Percentiles rank a stretch among this genome's conserved stretches.
Evolutionary conservation across 2,329 filamentous ascomycete genomes (phyloP).

Genomic region (Furcasterigmium furcatum): DNA sequence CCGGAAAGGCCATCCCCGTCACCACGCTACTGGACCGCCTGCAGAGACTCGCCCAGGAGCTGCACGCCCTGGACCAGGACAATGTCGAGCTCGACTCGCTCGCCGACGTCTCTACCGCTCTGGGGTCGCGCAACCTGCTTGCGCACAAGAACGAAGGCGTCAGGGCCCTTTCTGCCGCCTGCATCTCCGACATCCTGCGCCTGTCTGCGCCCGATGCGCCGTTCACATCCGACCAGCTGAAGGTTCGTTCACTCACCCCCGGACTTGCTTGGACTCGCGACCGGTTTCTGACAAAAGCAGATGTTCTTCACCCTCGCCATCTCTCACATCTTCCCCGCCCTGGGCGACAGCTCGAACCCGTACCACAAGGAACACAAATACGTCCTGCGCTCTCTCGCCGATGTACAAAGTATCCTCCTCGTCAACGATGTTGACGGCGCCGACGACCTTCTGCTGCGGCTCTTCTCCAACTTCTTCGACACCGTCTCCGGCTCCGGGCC

Average conservation of each 20-base stretch:
- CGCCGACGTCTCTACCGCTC: conserved; percentile 76
- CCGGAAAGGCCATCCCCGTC: conserved; percentile 83
- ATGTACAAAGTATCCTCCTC: conserved; percentile 92
- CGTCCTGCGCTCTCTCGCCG: conserved; percentile 81
- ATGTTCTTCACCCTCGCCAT: conserved; percentile 93
- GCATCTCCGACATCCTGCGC: conserved; percentile 87
- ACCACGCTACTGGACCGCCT: conserved; percentile 79
- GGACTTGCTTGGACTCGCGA: no score
- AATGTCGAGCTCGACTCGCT: conserved; percentile 81
- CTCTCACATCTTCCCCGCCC: conserved; percentile 75
- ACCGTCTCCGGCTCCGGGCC: conserved; percentile 74
- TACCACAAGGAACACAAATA: conserved; percentile 95
- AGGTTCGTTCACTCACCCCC: no score
- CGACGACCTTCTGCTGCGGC: conserved; percentile 72
- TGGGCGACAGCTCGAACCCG: conserved; percentile 81
- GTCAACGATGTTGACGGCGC: conserved; percentile 83
- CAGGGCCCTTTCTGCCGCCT: conserved; percentile 82
- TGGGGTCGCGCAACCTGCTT: conserved; percentile 77
- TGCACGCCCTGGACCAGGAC: conserved; percentile 84
- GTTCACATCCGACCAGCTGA: conserved; percentile 85
- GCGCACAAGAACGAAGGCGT: conserved; percentile 93
- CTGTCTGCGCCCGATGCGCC: conserved; percentile 94
- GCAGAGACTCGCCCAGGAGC: conserved; percentile 76
- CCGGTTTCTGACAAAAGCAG: conserved; percentile 47
- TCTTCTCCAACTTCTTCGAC: conserved; percentile 91